Percentiles rank a stretch among this genome's conserved stretches.
These are phyloP conservation scores for Pittosporum tobira DNA, from an alignment of 129 eudicot genomes.

Conservation along the genomic window DNA sequence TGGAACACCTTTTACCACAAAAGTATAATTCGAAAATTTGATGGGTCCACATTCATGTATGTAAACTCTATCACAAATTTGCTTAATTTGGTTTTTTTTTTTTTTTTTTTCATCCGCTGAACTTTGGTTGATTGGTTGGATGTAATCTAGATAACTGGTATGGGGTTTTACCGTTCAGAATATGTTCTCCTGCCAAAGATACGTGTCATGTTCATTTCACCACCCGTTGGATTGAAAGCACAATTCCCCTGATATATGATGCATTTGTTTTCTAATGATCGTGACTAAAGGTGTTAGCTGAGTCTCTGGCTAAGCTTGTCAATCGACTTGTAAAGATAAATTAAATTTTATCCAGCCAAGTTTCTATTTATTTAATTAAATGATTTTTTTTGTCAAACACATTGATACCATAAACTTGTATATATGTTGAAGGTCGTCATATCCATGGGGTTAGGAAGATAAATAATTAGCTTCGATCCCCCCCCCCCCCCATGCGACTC, in stretches of 20 bases:
- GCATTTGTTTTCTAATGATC: background rate
- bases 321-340: too few relatives aligned
- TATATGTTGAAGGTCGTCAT: too few relatives aligned
- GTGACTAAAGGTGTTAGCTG: too few relatives aligned
- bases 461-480: too few relatives aligned
- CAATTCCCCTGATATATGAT: background rate
- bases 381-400: too few relatives aligned
- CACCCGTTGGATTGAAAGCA: background rate
- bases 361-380: too few relatives aligned
- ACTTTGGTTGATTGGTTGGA: background rate
- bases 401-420: too few relatives aligned
- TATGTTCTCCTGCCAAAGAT: slow-evolving; percentile 2
- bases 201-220: slow-evolving; percentile 1
- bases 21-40: background rate
- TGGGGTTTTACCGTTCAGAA: background rate
- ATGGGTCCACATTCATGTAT: background rate
- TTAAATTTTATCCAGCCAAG: too few relatives aligned
- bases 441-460: too few relatives aligned
- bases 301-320: too few relatives aligned
- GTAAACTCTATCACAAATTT: background rate
- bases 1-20: slow-evolving; percentile 1
- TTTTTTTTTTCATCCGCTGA: background rate
- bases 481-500: too few relatives aligned
- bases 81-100: background rate
- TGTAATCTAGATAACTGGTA: background rate